Percentiles rank a stretch among this genome's conserved stretches.
phyloP scores from a whole-genome alignment of 192 early-diverging fungal genomes.

The Gonapodya prolifera region DNA sequence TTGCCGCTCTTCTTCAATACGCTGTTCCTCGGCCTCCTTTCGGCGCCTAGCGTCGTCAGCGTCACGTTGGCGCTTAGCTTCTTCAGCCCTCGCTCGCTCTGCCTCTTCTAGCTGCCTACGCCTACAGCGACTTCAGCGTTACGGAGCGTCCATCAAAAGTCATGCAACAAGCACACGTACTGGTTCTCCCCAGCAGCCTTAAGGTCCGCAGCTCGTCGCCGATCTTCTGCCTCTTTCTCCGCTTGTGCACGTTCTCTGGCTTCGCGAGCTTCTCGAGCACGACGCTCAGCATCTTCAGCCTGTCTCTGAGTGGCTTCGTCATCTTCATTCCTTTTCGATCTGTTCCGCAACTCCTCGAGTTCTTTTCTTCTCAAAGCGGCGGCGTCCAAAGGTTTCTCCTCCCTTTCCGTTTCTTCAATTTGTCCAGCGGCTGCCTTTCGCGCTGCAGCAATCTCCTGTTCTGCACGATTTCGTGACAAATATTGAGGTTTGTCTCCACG shows the following conservation, averaged over 20 bases:
- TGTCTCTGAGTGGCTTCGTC: background rate
- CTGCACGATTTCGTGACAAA: background rate
- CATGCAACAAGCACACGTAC: background rate
- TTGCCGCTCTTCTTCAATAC: constrained; percentile 9
- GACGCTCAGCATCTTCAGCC: constrained; percentile 25
- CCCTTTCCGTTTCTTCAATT: constrained; percentile 26
- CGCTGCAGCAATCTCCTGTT: background rate
- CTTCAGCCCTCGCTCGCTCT: background rate
- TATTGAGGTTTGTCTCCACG: background rate
- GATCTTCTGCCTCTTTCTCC: constrained; percentile 3
- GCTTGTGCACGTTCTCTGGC: constrained; percentile 8
- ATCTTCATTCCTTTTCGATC: background rate
- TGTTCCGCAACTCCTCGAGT: constrained; percentile 27
- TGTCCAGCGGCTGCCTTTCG: constrained; percentile 13
- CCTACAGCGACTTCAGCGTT: too few species aligned
- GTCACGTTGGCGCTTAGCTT: constrained; percentile 17
- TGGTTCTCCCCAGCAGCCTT: background rate
- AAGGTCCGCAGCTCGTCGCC: constrained; percentile 12
- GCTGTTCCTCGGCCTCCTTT: constrained; percentile 12
- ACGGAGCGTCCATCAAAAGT: background rate
- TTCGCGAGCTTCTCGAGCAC: constrained; percentile 27
- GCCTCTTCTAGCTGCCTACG: background rate
- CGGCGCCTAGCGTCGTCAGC: constrained; percentile 19
- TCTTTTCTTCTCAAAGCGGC: constrained; percentile 10
- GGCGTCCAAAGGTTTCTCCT: constrained; percentile 6